Percentiles rank a stretch among this genome's conserved stretches.
Evolutionary conservation across 306 rosid genomes (phyloP).

Genomic region (Cicer chorassanicum): DNA sequence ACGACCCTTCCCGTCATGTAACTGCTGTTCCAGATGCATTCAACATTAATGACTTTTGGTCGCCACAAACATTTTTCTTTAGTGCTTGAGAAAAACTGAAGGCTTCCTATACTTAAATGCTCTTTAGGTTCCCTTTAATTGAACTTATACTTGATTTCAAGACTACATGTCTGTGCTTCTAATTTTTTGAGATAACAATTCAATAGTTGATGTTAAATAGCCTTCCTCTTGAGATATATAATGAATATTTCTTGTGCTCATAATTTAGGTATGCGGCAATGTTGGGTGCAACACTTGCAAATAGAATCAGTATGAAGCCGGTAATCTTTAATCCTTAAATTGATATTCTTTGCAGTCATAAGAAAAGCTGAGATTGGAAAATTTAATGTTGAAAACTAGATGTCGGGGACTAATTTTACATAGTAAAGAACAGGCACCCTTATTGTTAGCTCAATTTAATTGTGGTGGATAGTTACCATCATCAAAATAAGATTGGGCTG

Average conservation of each 20-base stretch:
- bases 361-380: background rate
- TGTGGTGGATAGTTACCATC: conserved; percentile 15
- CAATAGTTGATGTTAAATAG: conserved; percentile 42
- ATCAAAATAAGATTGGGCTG: conserved; percentile 9
- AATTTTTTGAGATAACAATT: conserved; percentile 37
- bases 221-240: conserved; percentile 35
- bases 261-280: conserved; percentile 89
- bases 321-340: conserved; percentile 50
- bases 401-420: conserved; percentile 19
- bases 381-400: conserved; percentile 24
- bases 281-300: conserved; percentile 79
- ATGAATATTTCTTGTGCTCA: conserved; percentile 35
- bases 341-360: conserved; percentile 28
- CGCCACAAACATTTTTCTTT: background rate
- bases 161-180: conserved; percentile 25
- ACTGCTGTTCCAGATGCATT: conserved; percentile 2
- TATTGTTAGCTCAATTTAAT: conserved; percentile 22
- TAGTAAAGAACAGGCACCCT: conserved; percentile 19
- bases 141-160: conserved; percentile 31
- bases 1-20: background rate
- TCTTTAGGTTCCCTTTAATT: conserved; percentile 15
- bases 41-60: conserved; percentile 23
- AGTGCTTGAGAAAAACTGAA: conserved; percentile 14
- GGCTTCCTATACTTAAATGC: conserved; percentile 25
- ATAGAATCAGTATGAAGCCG: conserved; percentile 71